Evolutionary conservation across 345 rosid genomes (phyloP).

Genomic region (Passiflora organensis): DNA sequence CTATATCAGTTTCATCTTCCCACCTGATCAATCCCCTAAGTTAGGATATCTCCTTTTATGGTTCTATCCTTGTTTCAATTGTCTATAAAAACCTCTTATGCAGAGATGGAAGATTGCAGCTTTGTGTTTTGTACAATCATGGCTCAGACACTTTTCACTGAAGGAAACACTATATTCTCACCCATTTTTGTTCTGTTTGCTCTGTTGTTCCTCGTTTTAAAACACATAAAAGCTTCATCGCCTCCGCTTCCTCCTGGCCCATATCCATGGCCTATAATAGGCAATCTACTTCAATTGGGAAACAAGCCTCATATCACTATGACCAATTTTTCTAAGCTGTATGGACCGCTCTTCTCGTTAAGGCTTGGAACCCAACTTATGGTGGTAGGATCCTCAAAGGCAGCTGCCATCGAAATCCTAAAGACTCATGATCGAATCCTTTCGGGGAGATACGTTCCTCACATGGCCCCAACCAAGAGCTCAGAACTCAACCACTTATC

Average conservation of each 20-base stretch:
- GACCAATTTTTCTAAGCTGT: constrained; percentile 14
- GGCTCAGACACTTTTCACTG: constrained; percentile 2
- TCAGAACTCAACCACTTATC: constrained; percentile 23
- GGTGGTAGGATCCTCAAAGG: constrained; percentile 30
- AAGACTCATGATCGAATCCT: constrained; percentile 26
- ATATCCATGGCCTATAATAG: constrained; percentile 28
- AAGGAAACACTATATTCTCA: constrained; percentile 10
- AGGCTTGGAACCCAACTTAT: constrained; percentile 29
- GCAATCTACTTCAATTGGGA: constrained; percentile 32
- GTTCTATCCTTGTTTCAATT: too few species aligned
- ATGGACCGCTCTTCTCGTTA: constrained; percentile 31
- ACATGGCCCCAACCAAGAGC: constrained; percentile 26
- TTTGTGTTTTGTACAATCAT: neutral
- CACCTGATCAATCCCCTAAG: too few species aligned
- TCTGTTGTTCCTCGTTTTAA: constrained; percentile 16
- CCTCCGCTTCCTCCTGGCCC: constrained; percentile 36
- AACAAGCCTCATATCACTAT: constrained; percentile 21
- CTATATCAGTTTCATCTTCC: too few species aligned
- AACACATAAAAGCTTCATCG: constrained; percentile 7
- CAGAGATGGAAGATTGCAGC: constrained; percentile 4
- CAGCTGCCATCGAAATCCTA: constrained; percentile 31
- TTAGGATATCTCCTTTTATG: too few species aligned
- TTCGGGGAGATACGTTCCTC: constrained; percentile 34
- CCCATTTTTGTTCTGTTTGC: constrained; percentile 15
- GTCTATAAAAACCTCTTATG: neutral